Percentiles rank a stretch among this genome's conserved stretches.
Evolutionary conservation across 371 early-diverging fungal species (phyloP).

Genomic region (Syncephalis plumigaleata): DNA sequence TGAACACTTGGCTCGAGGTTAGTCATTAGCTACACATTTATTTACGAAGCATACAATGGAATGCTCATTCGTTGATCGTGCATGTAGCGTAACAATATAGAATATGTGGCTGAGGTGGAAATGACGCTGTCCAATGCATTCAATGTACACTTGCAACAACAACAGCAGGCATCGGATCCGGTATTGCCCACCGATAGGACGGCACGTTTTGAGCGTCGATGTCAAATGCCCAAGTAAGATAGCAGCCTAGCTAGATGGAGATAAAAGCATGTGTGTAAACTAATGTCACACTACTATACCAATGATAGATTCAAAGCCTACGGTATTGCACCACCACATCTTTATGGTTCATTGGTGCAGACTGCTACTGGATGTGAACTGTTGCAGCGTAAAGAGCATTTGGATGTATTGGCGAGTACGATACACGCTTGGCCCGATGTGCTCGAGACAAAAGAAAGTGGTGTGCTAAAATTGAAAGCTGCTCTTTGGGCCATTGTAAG

Average conservation of each 20-base stretch:
- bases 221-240: too few relatives aligned
- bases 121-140: constrained; percentile 48
- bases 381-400: constrained; percentile 44
- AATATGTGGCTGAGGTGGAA: constrained; percentile 65
- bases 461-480: constrained; percentile 45
- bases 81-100: constrained; percentile 59
- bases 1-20: constrained; percentile 75
- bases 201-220: too few relatives aligned
- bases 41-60: constrained; percentile 1
- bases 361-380: constrained; percentile 58
- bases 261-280: too few relatives aligned
- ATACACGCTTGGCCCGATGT: constrained; percentile 3
- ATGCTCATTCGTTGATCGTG: too few relatives aligned
- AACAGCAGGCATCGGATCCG: not conserved
- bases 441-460: too few relatives aligned
- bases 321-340: constrained; percentile 48
- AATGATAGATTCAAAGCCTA: constrained; percentile 22
- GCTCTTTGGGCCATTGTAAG: constrained; percentile 47
- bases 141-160: constrained; percentile 18
- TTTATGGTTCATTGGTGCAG: constrained; percentile 67
- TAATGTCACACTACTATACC: too few relatives aligned
- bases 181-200: too few relatives aligned
- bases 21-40: not conserved
- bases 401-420: constrained; percentile 32
- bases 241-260: too few relatives aligned